Evolutionary conservation across 495 filamentous ascomycete genomes (phyloP).

Genomic region (Saxophila tyrrhenica): DNA sequence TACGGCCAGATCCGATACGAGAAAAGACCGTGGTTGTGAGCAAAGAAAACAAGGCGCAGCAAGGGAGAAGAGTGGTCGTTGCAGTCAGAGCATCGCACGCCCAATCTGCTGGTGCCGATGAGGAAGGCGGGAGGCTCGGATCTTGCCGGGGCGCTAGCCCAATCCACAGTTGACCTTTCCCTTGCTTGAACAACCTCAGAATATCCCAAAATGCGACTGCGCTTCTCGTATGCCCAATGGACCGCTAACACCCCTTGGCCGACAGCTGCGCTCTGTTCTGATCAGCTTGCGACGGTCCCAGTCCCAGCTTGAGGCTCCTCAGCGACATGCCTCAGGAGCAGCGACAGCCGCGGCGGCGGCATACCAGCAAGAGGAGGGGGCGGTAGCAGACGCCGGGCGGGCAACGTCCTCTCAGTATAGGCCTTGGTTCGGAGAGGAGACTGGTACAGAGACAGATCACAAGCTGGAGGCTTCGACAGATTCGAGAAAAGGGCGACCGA

Average conservation of each 20-base stretch:
- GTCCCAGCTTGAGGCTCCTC: background rate
- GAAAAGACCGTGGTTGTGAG: background rate
- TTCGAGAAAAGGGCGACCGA: background rate
- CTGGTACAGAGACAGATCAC: background rate
- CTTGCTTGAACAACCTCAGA: background rate
- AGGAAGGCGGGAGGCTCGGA: background rate
- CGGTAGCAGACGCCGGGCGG: background rate
- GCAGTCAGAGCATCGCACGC: background rate
- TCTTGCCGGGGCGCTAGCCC: background rate
- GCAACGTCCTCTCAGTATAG: background rate
- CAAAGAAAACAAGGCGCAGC: background rate
- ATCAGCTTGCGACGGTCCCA: background rate
- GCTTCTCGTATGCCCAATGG: conserved; percentile 13
- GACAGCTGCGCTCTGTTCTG: conserved; percentile 14
- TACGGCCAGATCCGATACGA: too few species aligned
- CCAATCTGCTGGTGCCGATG: background rate
- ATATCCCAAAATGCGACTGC: background rate
- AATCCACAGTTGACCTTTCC: background rate
- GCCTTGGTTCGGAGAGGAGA: background rate
- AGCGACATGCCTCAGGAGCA: background rate
- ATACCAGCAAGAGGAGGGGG: background rate
- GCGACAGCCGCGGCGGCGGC: background rate
- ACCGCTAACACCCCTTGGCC: conserved; percentile 17
- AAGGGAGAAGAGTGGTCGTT: background rate
- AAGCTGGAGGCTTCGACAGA: background rate